Conservation (phyloP, 2,329 filamentous ascomycete species). For the Sclerotinia subarctica region DNA sequence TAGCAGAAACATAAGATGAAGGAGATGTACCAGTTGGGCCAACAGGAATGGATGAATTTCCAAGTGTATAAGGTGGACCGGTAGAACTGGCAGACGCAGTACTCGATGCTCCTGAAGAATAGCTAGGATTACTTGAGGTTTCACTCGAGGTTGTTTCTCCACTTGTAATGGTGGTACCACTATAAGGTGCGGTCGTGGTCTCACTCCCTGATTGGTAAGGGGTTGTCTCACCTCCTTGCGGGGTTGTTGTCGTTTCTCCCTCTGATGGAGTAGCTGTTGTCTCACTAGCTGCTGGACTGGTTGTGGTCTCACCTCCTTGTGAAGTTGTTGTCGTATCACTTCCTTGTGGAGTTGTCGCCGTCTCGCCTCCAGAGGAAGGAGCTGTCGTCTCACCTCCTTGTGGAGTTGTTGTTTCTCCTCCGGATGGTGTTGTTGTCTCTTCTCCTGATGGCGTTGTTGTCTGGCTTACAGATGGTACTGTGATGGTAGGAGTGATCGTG, state of each 20-base stretch:
- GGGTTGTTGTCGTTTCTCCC: not conserved
- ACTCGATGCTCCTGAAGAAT: not conserved
- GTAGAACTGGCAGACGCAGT: not conserved
- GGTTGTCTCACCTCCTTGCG: not conserved
- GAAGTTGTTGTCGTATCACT: not conserved
- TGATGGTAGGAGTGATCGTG: slow-evolving; percentile 5
- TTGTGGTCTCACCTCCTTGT: no score
- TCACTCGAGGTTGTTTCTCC: not conserved
- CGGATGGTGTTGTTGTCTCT: slow-evolving; percentile 4
- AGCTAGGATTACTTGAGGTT: slow-evolving; percentile 6
- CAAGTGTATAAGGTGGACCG: not conserved
- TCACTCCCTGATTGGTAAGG: not conserved
- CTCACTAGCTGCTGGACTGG: not conserved
- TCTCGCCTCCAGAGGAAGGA: not conserved
- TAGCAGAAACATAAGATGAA: not conserved
- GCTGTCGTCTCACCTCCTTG: not conserved
- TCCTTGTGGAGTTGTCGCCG: not conserved
- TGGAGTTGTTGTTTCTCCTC: not conserved
- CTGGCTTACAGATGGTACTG: not conserved
- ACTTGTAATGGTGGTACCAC: not conserved
- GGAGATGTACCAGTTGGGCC: not conserved
- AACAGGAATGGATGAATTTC: not conserved
- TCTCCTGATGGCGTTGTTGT: not conserved
- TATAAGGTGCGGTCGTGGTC: not conserved
- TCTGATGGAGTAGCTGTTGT: not conserved